Conservation (phyloP, 768 basidiomycete genomes). For the Suillus placidus region DNA sequence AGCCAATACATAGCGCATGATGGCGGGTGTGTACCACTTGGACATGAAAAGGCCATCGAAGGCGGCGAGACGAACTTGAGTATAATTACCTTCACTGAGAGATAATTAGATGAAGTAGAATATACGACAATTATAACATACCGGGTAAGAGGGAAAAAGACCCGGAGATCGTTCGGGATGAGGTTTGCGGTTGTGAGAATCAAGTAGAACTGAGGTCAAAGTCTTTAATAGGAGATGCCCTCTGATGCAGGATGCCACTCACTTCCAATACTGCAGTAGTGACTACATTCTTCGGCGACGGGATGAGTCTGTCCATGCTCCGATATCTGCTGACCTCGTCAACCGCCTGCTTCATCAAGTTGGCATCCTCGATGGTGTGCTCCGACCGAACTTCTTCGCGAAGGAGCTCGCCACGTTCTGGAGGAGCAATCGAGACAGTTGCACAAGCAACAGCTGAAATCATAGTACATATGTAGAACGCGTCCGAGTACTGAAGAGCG, state of each 20-base stretch:
- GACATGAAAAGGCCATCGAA: conserved; percentile 93
- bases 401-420: conserved; percentile 78
- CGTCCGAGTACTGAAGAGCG: conserved; percentile 77
- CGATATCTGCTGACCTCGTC: conserved; percentile 90
- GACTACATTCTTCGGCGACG: conserved; percentile 92
- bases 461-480: conserved; percentile 84
- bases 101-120: conserved; percentile 13
- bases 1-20: conserved; percentile 86
- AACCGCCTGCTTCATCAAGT: conserved; percentile 72
- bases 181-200: conserved; percentile 76
- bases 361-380: conserved; percentile 67
- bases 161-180: conserved; percentile 71
- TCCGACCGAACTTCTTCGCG: conserved; percentile 68
- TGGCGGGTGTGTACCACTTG: conserved; percentile 82
- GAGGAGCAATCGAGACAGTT: conserved; percentile 73
- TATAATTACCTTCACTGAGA: conserved; percentile 88
- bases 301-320: conserved; percentile 93
- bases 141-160: conserved; percentile 91
- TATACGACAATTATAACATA: conserved; percentile 36
- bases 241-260: conserved; percentile 24
- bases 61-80: conserved; percentile 87
- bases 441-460: conserved; percentile 83
- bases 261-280: conserved; percentile 92
- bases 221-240: conserved; percentile 12
- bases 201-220: conserved; percentile 66